phyloP scores from a whole-genome alignment of 2,329 filamentous ascomycete species.

The Hypoxylon sp. region DNA sequence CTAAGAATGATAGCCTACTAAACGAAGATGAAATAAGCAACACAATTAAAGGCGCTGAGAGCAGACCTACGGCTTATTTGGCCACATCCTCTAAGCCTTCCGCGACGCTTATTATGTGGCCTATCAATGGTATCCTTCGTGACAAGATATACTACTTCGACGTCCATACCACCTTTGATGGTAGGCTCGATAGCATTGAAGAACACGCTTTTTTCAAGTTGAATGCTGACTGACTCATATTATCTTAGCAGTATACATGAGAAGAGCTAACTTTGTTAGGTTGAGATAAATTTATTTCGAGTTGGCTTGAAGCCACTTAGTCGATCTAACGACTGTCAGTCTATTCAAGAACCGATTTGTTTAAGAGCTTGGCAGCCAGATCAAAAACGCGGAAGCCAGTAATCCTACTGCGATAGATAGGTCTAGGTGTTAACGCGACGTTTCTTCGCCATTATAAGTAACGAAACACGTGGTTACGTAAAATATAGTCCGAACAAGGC shows the following conservation, averaged over 20 bases:
- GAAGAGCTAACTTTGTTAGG: background rate
- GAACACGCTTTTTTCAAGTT: background rate
- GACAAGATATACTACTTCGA: constrained; percentile 6
- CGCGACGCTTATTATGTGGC: background rate
- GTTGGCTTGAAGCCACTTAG: no score
- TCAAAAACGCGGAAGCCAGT: no score
- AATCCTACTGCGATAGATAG: background rate
- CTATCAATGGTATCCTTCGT: constrained; percentile 10
- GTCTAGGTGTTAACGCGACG: background rate
- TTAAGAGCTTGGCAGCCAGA: no score
- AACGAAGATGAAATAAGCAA: background rate
- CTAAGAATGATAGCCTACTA: constrained; percentile 5
- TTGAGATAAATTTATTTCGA: no score
- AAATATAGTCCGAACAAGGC: background rate
- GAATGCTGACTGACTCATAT: background rate
- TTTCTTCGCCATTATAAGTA: background rate
- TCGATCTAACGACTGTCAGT: no score
- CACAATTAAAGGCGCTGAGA: background rate
- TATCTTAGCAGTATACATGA: background rate
- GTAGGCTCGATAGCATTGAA: background rate
- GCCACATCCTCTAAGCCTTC: background rate
- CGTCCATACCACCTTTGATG: background rate
- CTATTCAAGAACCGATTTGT: no score
- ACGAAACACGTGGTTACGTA: background rate
- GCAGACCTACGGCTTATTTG: background rate